Evolutionary conservation across 2,329 filamentous ascomycete genomes (phyloP), one percentile per base, ranked within the genome.

Genomic region (Rutstroemia sp.): DNA sequence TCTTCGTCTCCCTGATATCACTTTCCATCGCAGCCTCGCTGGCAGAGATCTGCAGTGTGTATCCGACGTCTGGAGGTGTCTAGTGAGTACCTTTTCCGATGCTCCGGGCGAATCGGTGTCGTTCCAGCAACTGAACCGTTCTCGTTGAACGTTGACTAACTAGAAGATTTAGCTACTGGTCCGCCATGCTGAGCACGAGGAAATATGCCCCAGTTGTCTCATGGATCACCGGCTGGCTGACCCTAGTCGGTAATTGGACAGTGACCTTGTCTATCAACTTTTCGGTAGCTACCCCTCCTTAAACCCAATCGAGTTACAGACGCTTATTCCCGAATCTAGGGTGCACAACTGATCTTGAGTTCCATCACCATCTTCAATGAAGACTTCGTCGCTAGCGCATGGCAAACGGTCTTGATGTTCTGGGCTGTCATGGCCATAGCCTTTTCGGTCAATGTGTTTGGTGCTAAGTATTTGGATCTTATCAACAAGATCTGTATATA

Each of bases 401-500:
- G 82, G 80, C 85, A 88, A 71, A 88, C 85, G 0, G 79, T 89
- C 2, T 73, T 88, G 16, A 81, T 79, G 74, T 89, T 88, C 69
- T 88, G 85, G 85, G 84, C 81, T 0, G 81, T 88, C 19, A 87
- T 86, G 79, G 61, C 82, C 6, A 68, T 87, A 25, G 86, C 81
- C 65, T 83, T 83, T 63, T 60, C 76, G 8, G 75, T 87, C 50
- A 89, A 88, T 66, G 77, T 84, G 21, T 88, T 87, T 64, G 78
- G 76, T 0, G 76, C 81, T 5, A 79, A 76, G 53, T 81, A 74
- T 54, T 71, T 89, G 49, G 84, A 88, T 66, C 63, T 87, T 53
- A 85, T 89, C 67, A 88, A 88, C 67, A 88, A 86, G 64, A 70
- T 87, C 48, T 88, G 86, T 68, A 88, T 88, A 54, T 87, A 82